Evolutionary conservation across 805 yeast species (phyloP).

Genomic region (Komagataella phaffii): DNA sequence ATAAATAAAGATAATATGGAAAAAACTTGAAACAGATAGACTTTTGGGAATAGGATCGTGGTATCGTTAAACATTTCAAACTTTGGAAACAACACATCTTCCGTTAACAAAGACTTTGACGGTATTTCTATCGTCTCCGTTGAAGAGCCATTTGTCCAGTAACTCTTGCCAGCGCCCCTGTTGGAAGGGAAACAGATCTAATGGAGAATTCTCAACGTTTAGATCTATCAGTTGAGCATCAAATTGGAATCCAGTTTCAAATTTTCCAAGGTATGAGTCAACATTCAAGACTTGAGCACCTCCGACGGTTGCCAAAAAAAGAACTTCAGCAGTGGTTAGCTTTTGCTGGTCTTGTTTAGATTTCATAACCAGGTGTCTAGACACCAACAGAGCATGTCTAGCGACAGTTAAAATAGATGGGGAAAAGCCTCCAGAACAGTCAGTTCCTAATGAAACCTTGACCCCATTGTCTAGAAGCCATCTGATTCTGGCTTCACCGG

Average conservation of each 20-base stretch:
- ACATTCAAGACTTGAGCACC: constrained; percentile 68
- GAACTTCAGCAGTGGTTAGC: constrained; percentile 50
- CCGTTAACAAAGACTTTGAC: constrained; percentile 78
- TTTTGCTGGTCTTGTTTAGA: constrained; percentile 26
- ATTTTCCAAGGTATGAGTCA: constrained; percentile 44
- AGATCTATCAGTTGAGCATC: constrained; percentile 72
- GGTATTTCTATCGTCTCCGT: constrained; percentile 90
- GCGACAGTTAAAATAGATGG: constrained; percentile 49
- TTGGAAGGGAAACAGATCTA: constrained; percentile 68
- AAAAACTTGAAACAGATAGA: background rate
- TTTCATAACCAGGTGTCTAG: constrained; percentile 51
- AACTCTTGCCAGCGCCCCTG: constrained; percentile 33
- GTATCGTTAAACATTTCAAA: constrained; percentile 1
- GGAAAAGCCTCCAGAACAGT: constrained; percentile 59
- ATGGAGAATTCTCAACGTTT: constrained; percentile 30
- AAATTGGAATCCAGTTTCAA: constrained; percentile 65
- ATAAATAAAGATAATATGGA: background rate
- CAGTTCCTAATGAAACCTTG: constrained; percentile 68
- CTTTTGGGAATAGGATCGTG: constrained; percentile 2
- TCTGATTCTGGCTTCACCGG: constrained; percentile 76
- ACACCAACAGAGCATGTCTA: constrained; percentile 52
- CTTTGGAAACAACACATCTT: constrained; percentile 36
- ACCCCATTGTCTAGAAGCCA: constrained; percentile 47
- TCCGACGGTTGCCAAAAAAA: constrained; percentile 71
- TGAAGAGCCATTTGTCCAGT: constrained; percentile 81